A percentile compares a stretch with the other conserved stretches of the same genome.
Evolutionary conservation across 768 basidiomycete species (phyloP).

Genomic region (Phylloporus sp.): DNA sequence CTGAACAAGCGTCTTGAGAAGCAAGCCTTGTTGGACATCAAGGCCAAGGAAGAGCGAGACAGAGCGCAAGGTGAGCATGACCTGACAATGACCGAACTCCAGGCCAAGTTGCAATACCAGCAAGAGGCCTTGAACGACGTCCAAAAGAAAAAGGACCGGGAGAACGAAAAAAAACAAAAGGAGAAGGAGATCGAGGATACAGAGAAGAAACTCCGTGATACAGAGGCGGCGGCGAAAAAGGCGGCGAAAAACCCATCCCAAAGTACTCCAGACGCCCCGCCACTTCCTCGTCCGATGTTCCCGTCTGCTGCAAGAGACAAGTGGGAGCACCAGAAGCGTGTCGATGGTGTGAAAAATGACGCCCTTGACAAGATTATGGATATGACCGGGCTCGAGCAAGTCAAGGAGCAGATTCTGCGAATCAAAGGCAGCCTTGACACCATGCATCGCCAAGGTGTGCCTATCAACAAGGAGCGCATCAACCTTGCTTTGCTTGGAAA

Average conservation of each 20-base stretch:
- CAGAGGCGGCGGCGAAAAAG: slow-evolving; percentile 12
- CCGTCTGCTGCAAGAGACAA: slow-evolving; percentile 40
- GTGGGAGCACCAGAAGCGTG: slow-evolving; percentile 57
- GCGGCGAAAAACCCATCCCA: slow-evolving; percentile 2
- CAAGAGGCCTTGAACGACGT: slow-evolving; percentile 34
- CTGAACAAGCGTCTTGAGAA: slow-evolving; percentile 39
- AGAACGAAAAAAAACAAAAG: slow-evolving; percentile 40
- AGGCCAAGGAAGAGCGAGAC: slow-evolving; percentile 43
- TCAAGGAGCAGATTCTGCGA: slow-evolving; percentile 55
- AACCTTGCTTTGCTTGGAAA: slow-evolving; percentile 66
- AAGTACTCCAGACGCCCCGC: neutral
- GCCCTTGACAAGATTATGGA: slow-evolving; percentile 66
- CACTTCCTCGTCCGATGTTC: slow-evolving; percentile 12
- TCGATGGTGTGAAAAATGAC: slow-evolving; percentile 48
- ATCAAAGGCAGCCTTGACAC: slow-evolving; percentile 60
- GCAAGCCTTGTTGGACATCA: slow-evolving; percentile 38
- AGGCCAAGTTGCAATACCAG: slow-evolving; percentile 36
- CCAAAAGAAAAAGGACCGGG: slow-evolving; percentile 41
- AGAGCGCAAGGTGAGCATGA: slow-evolving; percentile 42
- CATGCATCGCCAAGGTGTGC: slow-evolving; percentile 47
- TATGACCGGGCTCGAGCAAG: slow-evolving; percentile 65
- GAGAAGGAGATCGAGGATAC: slow-evolving; percentile 41
- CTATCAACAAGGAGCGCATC: slow-evolving; percentile 53
- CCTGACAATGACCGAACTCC: slow-evolving; percentile 38
- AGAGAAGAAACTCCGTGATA: slow-evolving; percentile 15